These are phyloP conservation scores for Suhomyces xylopsoci DNA, from an alignment of 805 yeast genomes.

Conservation along the genomic window DNA sequence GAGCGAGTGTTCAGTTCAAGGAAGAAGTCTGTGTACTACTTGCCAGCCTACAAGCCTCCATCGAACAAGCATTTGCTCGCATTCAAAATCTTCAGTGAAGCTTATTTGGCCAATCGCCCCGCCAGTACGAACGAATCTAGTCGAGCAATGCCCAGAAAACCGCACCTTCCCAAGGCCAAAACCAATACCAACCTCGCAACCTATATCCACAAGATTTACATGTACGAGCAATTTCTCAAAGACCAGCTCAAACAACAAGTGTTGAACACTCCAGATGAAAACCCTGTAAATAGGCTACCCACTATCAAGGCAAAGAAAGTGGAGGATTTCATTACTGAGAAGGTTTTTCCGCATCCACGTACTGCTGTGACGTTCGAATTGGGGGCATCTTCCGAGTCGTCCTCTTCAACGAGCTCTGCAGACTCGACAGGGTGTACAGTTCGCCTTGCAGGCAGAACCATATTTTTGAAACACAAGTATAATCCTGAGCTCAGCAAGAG, in stretches of 20 bases:
- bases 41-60: constrained; percentile 10
- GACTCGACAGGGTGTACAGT: background rate
- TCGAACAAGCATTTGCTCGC: constrained; percentile 4
- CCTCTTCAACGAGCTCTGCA: background rate
- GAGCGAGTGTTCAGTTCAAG: background rate
- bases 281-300: background rate
- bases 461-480: constrained; percentile 7
- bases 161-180: constrained; percentile 17
- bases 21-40: background rate
- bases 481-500: constrained; percentile 5
- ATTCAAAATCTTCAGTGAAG: constrained; percentile 2
- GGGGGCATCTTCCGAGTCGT: background rate
- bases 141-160: constrained; percentile 7
- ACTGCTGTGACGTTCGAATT: background rate
- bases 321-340: background rate
- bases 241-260: constrained; percentile 2
- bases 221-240: constrained; percentile 13
- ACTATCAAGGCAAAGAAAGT: background rate
- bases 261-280: background rate
- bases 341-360: background rate
- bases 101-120: background rate
- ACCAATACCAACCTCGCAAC: constrained; percentile 26
- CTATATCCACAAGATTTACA: constrained; percentile 19
- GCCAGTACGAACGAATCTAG: background rate
- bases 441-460: background rate